Evolutionary conservation across 257 asterid genomes (phyloP), one percentile per base, ranked within the genome.

Genomic region (Solanum chmielewskii): DNA sequence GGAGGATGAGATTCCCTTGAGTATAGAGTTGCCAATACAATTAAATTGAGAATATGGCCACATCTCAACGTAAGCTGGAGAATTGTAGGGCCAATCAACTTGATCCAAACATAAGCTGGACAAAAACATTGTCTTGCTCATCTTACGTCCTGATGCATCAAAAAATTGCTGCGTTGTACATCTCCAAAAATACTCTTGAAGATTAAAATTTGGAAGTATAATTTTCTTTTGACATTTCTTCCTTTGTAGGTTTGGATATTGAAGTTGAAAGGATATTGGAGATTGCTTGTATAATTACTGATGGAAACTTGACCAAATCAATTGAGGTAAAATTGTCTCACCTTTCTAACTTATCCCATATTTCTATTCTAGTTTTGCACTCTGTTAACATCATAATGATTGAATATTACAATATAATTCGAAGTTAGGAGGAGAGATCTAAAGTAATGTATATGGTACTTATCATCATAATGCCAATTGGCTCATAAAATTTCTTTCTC

Each of bases 281-380:
- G 92, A 97, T 97, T 90, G 99, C 99, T 75, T 97, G 99, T 91
- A 91, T 97, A 85, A 92, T 97, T 82, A 97, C 99, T 12, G 95
- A 97, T 91, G 99, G 99, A 86, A 93, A 89, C 69, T 91, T 97
- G 91, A 95, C 91, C 86, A 96, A 92, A 90, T 92, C 92, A 47
- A 87, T 92, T 86, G 99, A 96, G 98, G 99, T 95, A 90, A 83
- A 47, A 71, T 86, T 71, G 18, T 49, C 41, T 86, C 68, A 27
- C 68, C 64, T 47, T 80, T 45, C 41, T 47, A 27, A 77, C 23
- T 49, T 47, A 7, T 21, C 78, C 77, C 25, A 52, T 25, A 64
- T 49, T 25, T 42, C 49, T 68, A 71, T 62, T 89, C 77, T 60
- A 45, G 82, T 62, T 84, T 8, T 68, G 80, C 20, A 83, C 45